Evolutionary conservation across 768 basidiomycete genomes (phyloP).

Genomic region (Rhodotorula babjevae): DNA sequence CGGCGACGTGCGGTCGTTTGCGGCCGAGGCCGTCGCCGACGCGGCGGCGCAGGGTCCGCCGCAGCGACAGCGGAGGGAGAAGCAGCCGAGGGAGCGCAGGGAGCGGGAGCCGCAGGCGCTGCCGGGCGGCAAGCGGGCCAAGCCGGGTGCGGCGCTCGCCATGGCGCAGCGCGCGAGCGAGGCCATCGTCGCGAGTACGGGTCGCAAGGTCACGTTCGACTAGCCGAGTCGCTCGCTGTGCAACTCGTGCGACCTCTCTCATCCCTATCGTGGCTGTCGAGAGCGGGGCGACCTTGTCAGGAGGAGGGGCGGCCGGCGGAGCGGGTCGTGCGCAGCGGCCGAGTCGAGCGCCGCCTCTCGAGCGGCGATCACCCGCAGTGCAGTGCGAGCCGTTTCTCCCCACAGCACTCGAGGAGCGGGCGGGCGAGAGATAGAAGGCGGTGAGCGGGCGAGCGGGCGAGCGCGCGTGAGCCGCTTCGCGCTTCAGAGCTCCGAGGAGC

Average conservation of each 20-base stretch:
- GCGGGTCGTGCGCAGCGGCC: too few species aligned
- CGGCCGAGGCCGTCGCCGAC: background rate
- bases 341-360: too few species aligned
- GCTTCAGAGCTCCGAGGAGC: too few species aligned
- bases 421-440: too few species aligned
- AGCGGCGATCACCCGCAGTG: too few species aligned
- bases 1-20: slow-evolving; percentile 4
- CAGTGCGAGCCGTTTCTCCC: too few species aligned
- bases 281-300: too few species aligned
- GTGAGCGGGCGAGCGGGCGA: too few species aligned
- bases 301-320: too few species aligned
- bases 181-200: slow-evolving; percentile 48
- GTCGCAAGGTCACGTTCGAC: slow-evolving; percentile 51
- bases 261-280: too few species aligned
- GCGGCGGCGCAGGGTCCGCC: slow-evolving; percentile 10
- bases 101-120: slow-evolving; percentile 17
- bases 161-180: slow-evolving; percentile 50
- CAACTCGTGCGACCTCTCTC: background rate
- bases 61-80: slow-evolving; percentile 1
- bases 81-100: slow-evolving; percentile 11
- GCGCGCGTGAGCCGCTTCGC: too few species aligned
- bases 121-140: slow-evolving; percentile 45
- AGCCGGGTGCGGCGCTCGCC: slow-evolving; percentile 51
- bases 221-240: slow-evolving; percentile 8
- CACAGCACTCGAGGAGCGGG: too few species aligned